These are phyloP conservation scores for Fragaria vesca DNA, from an alignment of 306 rosid genomes.

Conservation along the genomic window DNA sequence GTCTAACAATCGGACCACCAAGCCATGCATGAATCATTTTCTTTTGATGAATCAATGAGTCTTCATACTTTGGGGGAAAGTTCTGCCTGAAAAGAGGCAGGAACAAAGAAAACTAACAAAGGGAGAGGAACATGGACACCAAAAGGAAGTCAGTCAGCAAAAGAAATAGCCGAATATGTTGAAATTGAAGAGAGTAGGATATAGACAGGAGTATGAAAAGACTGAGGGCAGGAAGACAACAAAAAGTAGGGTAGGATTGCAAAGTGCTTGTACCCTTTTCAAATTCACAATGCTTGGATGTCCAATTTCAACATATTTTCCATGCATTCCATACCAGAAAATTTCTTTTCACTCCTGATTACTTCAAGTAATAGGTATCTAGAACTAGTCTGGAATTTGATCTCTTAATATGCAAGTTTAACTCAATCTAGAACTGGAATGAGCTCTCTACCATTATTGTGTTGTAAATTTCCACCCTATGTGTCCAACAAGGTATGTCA, in stretches of 20 bases:
- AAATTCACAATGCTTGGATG: background rate
- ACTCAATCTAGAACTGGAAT: background rate
- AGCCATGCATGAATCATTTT: background rate
- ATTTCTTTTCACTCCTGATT: background rate
- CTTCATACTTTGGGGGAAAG: background rate
- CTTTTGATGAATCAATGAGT: background rate
- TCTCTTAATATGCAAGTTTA: background rate
- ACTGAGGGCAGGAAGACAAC: background rate
- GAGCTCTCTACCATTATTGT: background rate
- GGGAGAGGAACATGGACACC: background rate
- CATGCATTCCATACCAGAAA: background rate
- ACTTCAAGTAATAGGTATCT: background rate
- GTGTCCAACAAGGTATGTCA: background rate
- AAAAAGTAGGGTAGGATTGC: background rate
- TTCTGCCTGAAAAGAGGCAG: background rate
- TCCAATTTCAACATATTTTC: background rate
- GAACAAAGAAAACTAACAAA: background rate
- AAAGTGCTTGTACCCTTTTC: background rate
- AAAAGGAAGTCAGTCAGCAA: background rate
- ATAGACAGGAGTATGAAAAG: background rate
- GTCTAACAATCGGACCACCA: background rate
- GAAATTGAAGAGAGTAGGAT: background rate
- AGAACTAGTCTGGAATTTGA: background rate
- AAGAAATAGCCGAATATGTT: slow-evolving; percentile 10
- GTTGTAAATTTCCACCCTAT: background rate